These are phyloP conservation scores for Diplodia intermedia DNA, from an alignment of 2,329 filamentous ascomycete species.

Conservation along the genomic window DNA sequence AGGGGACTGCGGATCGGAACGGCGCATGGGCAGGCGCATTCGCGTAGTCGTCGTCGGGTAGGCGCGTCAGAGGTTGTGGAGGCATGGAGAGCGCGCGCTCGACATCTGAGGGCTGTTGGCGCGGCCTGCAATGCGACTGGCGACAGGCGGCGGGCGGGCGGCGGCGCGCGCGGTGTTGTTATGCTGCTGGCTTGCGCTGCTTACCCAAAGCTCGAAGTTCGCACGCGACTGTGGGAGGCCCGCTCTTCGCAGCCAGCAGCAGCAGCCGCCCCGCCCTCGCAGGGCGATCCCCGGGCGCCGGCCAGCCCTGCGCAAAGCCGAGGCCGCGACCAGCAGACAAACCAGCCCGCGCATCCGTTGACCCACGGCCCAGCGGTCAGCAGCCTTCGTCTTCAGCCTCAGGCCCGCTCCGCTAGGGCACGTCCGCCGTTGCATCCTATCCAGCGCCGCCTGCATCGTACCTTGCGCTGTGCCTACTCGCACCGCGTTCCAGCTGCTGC, in stretches of 20 bases:
- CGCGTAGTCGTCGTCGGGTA: constrained; percentile 31
- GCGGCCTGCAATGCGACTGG: constrained; percentile 4
- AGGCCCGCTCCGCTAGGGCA: constrained; percentile 22
- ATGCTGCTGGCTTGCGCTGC: constrained; percentile 20
- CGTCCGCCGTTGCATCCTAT: constrained; percentile 18
- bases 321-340: constrained; percentile 8
- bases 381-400: constrained; percentile 18
- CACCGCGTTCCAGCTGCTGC: neutral
- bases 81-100: constrained; percentile 29
- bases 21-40: constrained; percentile 32
- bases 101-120: constrained; percentile 6
- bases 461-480: constrained; percentile 22
- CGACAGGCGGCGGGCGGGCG: neutral
- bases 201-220: constrained; percentile 27
- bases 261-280: constrained; percentile 9
- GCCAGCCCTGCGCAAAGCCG: constrained; percentile 28
- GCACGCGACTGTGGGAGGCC: constrained; percentile 22
- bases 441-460: constrained; percentile 23
- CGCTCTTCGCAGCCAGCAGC: neutral
- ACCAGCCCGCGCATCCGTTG: neutral
- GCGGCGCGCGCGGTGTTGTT: constrained; percentile 1
- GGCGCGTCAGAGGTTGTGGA: constrained; percentile 30
- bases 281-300: constrained; percentile 24
- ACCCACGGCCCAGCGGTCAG: constrained; percentile 24
- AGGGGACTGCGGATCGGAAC: constrained; percentile 37